Conservation (phyloP, 768 basidiomycete genomes). For the Daedaleopsis sinensis region DNA sequence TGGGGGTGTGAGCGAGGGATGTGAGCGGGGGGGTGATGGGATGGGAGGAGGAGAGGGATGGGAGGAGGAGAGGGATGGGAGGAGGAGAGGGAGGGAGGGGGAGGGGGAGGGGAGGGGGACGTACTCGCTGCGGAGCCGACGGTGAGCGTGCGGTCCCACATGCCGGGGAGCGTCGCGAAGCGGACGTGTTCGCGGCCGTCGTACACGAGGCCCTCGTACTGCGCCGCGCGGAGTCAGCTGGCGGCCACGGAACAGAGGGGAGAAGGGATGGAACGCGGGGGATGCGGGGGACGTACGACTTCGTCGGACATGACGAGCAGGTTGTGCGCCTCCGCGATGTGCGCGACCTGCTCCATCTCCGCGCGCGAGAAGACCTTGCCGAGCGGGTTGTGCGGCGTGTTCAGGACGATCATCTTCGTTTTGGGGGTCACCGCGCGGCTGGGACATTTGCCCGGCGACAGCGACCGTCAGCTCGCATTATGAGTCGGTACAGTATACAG, state of each 20-base stretch:
- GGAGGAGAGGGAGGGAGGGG: too few species aligned
- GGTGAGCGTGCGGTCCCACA: conserved; percentile 98
- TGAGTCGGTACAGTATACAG: not conserved
- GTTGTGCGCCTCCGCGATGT: conserved; percentile 87
- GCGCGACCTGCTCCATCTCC: conserved; percentile 85
- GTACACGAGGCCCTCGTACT: conserved; percentile 94
- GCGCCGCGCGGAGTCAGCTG: not conserved
- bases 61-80: too few species aligned
- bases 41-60: too few species aligned
- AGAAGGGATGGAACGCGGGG: not conserved
- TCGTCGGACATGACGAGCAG: conserved; percentile 93
- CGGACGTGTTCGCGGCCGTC: conserved; percentile 87
- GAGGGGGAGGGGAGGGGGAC: conserved; percentile 29
- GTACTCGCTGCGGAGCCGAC: conserved; percentile 81
- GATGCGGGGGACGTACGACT: conserved; percentile 63
- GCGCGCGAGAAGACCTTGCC: conserved; percentile 90
- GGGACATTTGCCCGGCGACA: conserved; percentile 34
- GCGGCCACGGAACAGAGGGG: too few species aligned
- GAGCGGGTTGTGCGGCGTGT: conserved; percentile 97
- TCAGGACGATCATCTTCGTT: conserved; percentile 93
- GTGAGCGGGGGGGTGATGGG: too few species aligned
- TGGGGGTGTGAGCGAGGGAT: too few species aligned
- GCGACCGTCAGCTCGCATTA: conserved; percentile 1
- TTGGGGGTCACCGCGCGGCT: conserved; percentile 77
- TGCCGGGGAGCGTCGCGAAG: conserved; percentile 91